Percentiles rank a stretch among this genome's conserved stretches.
These are phyloP conservation scores for Teunomyces panamensis DNA, from an alignment of 805 yeast genomes.

Conservation along the genomic window DNA sequence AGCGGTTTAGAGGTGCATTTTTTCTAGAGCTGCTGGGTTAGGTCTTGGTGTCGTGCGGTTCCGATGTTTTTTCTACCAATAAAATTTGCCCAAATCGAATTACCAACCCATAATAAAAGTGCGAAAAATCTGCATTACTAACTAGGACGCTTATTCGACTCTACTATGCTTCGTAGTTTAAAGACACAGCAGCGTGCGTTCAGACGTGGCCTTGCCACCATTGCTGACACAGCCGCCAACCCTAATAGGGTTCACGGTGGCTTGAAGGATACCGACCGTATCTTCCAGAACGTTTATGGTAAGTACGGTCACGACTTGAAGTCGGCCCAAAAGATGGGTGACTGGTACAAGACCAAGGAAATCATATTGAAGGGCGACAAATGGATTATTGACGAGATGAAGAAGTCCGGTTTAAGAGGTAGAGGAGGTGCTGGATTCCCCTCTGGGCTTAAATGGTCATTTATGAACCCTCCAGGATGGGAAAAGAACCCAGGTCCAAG, in stretches of 20 bases:
- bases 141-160: constrained; percentile 2
- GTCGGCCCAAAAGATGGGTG: constrained; percentile 76
- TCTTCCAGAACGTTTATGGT: constrained; percentile 79
- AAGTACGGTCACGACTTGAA: constrained; percentile 73
- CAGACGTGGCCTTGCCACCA: constrained; percentile 42
- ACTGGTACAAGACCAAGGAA: constrained; percentile 91
- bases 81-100: constrained; percentile 14
- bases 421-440: constrained; percentile 96
- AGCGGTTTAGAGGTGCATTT: too few relatives aligned
- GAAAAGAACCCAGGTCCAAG: constrained; percentile 88
- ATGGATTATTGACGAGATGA: constrained; percentile 88
- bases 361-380: constrained; percentile 77
- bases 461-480: constrained; percentile 96
- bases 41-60: not conserved
- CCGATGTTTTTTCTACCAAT: constrained; percentile 11
- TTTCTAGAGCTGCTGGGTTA: too few relatives aligned
- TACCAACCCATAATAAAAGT: constrained; percentile 8
- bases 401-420: constrained; percentile 81
- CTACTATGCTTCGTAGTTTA: constrained; percentile 33
- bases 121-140: constrained; percentile 4
- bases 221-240: constrained; percentile 45
- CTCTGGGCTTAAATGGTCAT: constrained; percentile 86
- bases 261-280: constrained; percentile 77
- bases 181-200: constrained; percentile 21
- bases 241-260: constrained; percentile 67